Base-by-base conservation (phyloP, 768 basidiomycete genomes). In the Podaxis sp. region DNA sequence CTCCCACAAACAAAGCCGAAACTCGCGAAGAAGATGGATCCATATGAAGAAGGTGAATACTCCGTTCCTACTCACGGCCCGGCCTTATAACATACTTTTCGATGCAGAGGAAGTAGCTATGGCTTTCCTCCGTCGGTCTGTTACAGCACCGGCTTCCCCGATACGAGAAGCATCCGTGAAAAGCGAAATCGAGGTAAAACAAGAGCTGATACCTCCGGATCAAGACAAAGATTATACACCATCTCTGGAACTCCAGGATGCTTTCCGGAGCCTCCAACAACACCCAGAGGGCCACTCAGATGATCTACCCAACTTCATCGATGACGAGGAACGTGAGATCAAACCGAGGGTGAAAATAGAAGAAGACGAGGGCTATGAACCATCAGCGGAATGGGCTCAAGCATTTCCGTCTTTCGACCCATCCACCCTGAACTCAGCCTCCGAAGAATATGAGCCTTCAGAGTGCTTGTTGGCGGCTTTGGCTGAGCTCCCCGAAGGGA, bases 31-130 rank as follows among this genome's bases (percentile, higher is more conserved):
- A 71, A 71, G 55, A 62, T 68, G 50, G 71, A 71, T 36, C 70
- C 69, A 8, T 67, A 71, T 41, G 69, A 72, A 64, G 66, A 68
- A 66, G 71, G 71, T 70, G 28, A 10, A 24, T 17, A 10, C 17
- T n/a, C 26, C 30, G 8, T 50, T 12, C 22, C 2, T 26, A 50
- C 15, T 10, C 12, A 1, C 20, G 12, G 4, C 17, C 6, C 22
- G 5, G 40, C 11, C 37, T 22, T 13, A 38, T 40, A 15, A 17
- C 36, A 46, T 40, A 56, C 12, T 20, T 38, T 20, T 50, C 17
- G n/a, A 8, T 5, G 1, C 24, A 69, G 68, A 65, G 20, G 60
- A 62, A 38, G 60, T 52, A 8, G 66, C 66, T 2, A 40, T 58
- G 38, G 56, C 65, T 3, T 41, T 65, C 15, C 64, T 69, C n/a